Conservation (phyloP, 2,329 filamentous ascomycete species). For the Didymella lethalis region DNA sequence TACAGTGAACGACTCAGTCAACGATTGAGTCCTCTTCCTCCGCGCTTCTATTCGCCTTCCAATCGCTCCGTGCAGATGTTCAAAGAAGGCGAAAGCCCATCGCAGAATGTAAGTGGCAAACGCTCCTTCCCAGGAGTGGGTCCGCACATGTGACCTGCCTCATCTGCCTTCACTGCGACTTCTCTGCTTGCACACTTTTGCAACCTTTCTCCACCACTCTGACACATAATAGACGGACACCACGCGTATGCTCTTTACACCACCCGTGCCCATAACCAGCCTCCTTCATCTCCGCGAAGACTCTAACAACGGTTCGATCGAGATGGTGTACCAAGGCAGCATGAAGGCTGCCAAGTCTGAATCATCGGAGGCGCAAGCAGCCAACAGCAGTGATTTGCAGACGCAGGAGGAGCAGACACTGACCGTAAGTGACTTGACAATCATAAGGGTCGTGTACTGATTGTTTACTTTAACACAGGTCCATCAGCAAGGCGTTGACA, state of each 20-base stretch:
- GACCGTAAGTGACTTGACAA: background rate
- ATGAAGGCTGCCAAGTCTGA: conserved; percentile 31
- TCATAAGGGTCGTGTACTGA: background rate
- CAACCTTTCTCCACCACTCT: conserved; percentile 5
- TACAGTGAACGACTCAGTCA: conserved; percentile 13
- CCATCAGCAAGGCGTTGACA: conserved; percentile 17
- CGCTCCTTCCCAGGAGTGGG: conserved; percentile 25
- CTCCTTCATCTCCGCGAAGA: conserved; percentile 19
- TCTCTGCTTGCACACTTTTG: background rate
- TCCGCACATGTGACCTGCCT: conserved; percentile 5
- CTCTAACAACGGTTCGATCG: conserved; percentile 32
- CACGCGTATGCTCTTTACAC: conserved; percentile 34
- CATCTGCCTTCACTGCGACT: conserved; percentile 17
- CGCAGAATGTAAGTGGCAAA: conserved; percentile 43
- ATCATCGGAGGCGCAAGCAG: conserved; percentile 21
- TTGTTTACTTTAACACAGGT: background rate
- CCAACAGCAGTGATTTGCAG: conserved; percentile 5
- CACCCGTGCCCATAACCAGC: conserved; percentile 20
- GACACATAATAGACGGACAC: conserved; percentile 35
- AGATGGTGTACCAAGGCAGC: conserved; percentile 39
- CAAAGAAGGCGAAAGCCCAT: conserved; percentile 35
- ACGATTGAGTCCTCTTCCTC: conserved; percentile 26
- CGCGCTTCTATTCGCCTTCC: conserved; percentile 46
- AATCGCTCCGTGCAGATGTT: conserved; percentile 29
- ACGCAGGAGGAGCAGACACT: conserved; percentile 5